Percentiles rank a stretch among this genome's conserved stretches.
Evolutionary conservation across 1,139 yeast genomes (phyloP).

Genomic region (Candida tetrigidarum): DNA sequence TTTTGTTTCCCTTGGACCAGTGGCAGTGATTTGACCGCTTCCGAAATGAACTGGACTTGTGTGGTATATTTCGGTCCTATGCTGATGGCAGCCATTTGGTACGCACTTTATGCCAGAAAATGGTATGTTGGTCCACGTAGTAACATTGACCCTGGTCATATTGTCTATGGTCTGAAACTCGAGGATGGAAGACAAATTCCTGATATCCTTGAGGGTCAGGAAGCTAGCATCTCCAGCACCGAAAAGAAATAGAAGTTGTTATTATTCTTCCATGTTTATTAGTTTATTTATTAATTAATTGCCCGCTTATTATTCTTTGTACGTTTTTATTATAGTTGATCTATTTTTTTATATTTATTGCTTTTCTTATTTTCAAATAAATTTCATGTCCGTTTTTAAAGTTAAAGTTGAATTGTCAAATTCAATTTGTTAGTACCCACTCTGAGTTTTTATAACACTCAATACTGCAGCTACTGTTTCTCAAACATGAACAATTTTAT

Average conservation of each 20-base stretch:
- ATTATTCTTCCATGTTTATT: background rate
- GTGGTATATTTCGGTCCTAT: slow-evolving; percentile 71
- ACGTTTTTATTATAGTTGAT: no score
- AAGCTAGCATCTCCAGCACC: slow-evolving; percentile 6
- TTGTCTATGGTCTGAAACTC: slow-evolving; percentile 22
- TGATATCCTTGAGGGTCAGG: slow-evolving; percentile 16
- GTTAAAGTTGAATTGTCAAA: no score
- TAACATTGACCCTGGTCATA: slow-evolving; percentile 48
- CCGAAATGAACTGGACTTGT: slow-evolving; percentile 71
- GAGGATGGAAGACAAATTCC: slow-evolving; percentile 14
- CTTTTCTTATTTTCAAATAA: no score
- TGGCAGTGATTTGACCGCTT: slow-evolving; percentile 51
- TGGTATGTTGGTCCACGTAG: slow-evolving; percentile 74
- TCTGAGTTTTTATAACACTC: no score
- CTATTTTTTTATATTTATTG: no score
- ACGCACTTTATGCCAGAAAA: slow-evolving; percentile 58
- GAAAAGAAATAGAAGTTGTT: slow-evolving; percentile 10
- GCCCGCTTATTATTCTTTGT: no score
- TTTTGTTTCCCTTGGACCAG: slow-evolving; percentile 64
- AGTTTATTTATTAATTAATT: background rate
- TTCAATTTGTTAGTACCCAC: no score
- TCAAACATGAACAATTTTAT: no score
- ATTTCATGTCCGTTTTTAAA: no score
- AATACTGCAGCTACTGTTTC: no score
- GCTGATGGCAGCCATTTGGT: slow-evolving; percentile 57